Evolutionary conservation across 352 stramenopile species (phyloP).

Genomic region (Thraustochytrium striatum): DNA sequence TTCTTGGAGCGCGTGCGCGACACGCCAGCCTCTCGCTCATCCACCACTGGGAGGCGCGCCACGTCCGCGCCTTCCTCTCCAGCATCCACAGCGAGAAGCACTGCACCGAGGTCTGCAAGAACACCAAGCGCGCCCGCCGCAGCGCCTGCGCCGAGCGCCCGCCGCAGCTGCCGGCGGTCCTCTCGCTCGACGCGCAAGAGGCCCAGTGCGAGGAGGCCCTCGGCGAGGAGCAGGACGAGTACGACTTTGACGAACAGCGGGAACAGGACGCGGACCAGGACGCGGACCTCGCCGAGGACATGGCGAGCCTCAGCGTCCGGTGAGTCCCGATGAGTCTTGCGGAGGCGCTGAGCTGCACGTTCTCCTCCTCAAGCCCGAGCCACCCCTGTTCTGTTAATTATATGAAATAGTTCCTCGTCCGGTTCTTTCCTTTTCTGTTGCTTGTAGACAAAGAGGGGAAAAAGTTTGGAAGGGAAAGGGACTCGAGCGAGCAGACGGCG

Average conservation of each 20-base stretch:
- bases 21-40: no score
- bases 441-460: neutral
- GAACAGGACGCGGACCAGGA: neutral
- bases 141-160: no score
- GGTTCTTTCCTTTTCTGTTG: neutral
- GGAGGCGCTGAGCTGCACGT: neutral
- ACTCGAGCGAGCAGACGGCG: neutral
- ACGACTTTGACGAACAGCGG: neutral
- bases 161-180: no score
- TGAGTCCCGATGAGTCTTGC: neutral
- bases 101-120: no score
- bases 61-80: no score
- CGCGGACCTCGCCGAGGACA: conserved; percentile 1
- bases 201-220: neutral
- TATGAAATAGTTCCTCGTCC: neutral
- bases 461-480: neutral
- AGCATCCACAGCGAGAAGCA: no score
- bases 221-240: neutral
- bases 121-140: no score
- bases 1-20: no score
- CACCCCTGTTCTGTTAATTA: neutral
- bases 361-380: no score
- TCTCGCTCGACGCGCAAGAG: no score
- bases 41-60: no score
- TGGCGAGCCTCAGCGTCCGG: neutral